A percentile compares a stretch with the other conserved stretches of the same genome.
These are phyloP conservation scores for Fusarium fujikuroi DNA, from an alignment of 2,329 filamentous ascomycete genomes.

Conservation along the genomic window DNA sequence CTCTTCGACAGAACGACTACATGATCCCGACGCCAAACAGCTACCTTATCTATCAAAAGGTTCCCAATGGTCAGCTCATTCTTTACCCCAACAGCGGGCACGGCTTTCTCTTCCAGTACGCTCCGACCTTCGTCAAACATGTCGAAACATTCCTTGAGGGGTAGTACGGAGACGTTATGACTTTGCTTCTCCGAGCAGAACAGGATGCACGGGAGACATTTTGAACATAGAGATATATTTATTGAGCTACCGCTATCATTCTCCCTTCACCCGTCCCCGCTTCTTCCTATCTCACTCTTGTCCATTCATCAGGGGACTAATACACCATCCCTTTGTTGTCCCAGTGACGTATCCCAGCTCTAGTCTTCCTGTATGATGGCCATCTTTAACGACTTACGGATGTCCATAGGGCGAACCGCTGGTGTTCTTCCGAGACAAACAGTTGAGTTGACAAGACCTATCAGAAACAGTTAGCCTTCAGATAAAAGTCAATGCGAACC, in stretches of 20 bases:
- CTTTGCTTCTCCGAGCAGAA: accelerated
- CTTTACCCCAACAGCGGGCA: conserved; percentile 11
- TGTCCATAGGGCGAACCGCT: not conserved
- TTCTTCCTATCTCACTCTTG: not conserved
- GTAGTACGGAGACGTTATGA: accelerated
- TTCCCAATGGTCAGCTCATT: conserved; percentile 1
- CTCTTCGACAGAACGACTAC: not conserved
- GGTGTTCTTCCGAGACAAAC: conserved; percentile 11
- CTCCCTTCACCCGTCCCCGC: too few relatives aligned
- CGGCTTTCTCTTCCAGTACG: conserved; percentile 15
- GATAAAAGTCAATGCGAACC: accelerated
- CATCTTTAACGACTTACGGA: conserved; percentile 4
- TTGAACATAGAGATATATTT: not conserved
- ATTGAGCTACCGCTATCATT: not conserved
- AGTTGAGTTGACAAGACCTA: not conserved
- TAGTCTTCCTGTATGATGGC: not conserved
- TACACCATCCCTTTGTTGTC: accelerated
- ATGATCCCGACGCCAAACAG: conserved; percentile 18
- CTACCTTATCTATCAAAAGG: not conserved
- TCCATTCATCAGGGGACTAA: accelerated
- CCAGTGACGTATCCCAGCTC: accelerated
- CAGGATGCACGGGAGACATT: accelerated
- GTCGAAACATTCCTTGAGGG: not conserved
- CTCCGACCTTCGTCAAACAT: not conserved
- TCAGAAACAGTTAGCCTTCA: accelerated